Evolutionary conservation across 495 filamentous ascomycete species (phyloP).

Genomic region (Xylaria grammica): DNA sequence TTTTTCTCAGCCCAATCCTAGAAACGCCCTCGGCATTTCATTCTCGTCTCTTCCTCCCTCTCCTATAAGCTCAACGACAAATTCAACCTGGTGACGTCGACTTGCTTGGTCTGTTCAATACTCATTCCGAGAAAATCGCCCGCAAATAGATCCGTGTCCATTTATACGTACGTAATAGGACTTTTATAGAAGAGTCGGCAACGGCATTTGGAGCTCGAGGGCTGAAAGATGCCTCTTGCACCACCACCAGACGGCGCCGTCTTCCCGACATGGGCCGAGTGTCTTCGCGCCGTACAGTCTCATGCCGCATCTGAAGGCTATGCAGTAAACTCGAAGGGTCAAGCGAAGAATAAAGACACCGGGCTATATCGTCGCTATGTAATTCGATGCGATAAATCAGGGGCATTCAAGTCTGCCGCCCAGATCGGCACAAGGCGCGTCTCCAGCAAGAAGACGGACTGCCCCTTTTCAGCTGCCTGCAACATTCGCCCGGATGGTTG

Average conservation of each 20-base stretch:
- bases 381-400: constrained; percentile 39
- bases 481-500: constrained; percentile 34
- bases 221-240: constrained; percentile 30
- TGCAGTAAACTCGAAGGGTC: constrained; percentile 34
- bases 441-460: constrained; percentile 39
- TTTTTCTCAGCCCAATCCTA: constrained; percentile 9
- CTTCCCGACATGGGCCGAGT: constrained; percentile 33
- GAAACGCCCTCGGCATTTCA: constrained; percentile 25
- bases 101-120: neutral
- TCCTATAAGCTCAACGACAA: neutral
- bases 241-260: constrained; percentile 32
- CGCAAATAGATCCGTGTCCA: too few species aligned
- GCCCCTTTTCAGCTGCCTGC: constrained; percentile 34
- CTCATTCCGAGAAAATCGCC: too few species aligned
- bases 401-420: constrained; percentile 35
- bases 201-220: neutral
- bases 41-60: neutral
- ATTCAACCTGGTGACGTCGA: constrained; percentile 4
- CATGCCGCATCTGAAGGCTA: constrained; percentile 38
- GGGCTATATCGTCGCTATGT: constrained; percentile 37
- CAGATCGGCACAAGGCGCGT: constrained; percentile 33
- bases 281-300: constrained; percentile 29
- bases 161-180: too few species aligned
- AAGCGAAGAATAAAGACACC: constrained; percentile 35
- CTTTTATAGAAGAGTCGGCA: neutral